Conservation (phyloP, 768 basidiomycete genomes). For the Russula sp. region DNA sequence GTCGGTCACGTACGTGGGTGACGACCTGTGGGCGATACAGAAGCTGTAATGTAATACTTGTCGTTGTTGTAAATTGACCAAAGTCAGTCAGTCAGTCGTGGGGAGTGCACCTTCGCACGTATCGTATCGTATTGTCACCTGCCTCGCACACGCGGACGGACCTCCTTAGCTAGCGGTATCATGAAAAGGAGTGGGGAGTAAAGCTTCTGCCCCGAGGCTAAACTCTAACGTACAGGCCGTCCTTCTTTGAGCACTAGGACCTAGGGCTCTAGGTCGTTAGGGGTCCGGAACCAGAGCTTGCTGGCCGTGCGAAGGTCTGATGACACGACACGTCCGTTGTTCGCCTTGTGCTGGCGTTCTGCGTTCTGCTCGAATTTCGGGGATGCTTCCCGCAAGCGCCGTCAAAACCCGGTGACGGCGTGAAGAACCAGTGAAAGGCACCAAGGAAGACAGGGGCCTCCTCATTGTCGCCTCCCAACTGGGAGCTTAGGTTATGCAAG, state of each 20-base stretch:
- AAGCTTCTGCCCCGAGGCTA: too few species aligned
- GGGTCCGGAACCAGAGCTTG: not conserved
- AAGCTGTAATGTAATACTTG: conserved; percentile 38
- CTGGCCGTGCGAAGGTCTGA: not conserved
- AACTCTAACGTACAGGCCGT: too few species aligned
- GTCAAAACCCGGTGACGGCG: not conserved
- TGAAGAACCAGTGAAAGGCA: not conserved
- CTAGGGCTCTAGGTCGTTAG: not conserved
- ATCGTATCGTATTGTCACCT: too few species aligned
- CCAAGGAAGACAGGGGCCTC: not conserved
- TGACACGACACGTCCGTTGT: not conserved
- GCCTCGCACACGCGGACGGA: too few species aligned
- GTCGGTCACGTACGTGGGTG: conserved; percentile 77
- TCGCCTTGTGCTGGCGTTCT: not conserved
- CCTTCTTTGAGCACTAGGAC: not conserved
- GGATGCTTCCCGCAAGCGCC: not conserved
- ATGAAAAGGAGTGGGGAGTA: too few species aligned
- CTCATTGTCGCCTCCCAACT: not conserved
- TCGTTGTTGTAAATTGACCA: too few species aligned
- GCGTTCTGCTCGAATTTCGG: not conserved
- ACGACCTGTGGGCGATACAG: conserved; percentile 76
- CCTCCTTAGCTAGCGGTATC: too few species aligned
- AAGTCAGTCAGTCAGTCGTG: too few species aligned
- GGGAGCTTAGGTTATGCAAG: not conserved
- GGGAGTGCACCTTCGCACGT: too few species aligned